Conservation (phyloP, 768 basidiomycete genomes). For the Suillus spraguei region DNA sequence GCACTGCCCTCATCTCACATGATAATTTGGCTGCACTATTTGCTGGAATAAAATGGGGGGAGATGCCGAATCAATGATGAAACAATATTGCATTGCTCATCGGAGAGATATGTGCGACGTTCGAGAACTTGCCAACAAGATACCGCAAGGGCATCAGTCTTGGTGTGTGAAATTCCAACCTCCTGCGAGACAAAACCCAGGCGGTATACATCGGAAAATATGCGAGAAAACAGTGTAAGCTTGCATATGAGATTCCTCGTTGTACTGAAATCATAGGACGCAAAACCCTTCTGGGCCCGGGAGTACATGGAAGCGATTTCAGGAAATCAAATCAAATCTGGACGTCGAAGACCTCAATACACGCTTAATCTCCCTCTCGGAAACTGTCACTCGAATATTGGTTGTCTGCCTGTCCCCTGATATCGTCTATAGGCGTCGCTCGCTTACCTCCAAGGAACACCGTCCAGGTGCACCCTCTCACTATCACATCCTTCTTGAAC, state of each 20-base stretch:
- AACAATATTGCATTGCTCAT: no score
- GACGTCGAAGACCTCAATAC: background rate
- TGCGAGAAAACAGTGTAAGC: background rate
- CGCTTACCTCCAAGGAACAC: constrained; percentile 33
- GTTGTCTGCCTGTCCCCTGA: constrained; percentile 7
- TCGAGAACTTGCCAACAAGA: background rate
- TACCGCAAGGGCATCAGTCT: background rate
- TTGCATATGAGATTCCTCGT: background rate
- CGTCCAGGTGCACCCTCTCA: constrained; percentile 43
- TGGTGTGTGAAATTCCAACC: no score
- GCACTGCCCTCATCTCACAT: no score
- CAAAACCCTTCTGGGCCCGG: background rate
- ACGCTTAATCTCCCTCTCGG: background rate
- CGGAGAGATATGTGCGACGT: no score
- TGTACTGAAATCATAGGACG: background rate
- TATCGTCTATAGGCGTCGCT: constrained; percentile 18
- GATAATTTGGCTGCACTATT: no score
- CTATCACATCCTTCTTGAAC: constrained; percentile 41
- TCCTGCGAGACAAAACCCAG: no score
- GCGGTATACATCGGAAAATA: no score
- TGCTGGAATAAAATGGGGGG: no score
- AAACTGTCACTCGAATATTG: background rate
- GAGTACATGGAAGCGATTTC: background rate
- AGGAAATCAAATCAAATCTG: background rate
- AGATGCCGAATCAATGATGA: no score